phyloP scores from a whole-genome alignment of 2,329 filamentous ascomycete species.

The Arachnomyces sp. region DNA sequence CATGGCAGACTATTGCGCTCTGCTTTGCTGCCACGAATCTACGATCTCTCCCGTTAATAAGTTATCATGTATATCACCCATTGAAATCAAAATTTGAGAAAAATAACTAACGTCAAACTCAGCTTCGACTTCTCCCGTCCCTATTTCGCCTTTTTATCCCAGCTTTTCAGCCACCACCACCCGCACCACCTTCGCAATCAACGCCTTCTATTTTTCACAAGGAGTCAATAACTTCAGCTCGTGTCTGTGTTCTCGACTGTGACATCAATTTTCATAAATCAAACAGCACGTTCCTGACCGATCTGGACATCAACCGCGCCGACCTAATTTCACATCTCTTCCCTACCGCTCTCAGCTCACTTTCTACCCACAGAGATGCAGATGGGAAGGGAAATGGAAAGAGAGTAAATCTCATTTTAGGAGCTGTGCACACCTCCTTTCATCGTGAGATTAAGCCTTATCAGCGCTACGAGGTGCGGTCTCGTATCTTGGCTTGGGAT shows the following conservation, averaged over 20 bases:
- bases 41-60: too few species aligned
- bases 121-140: too few species aligned
- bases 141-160: too few species aligned
- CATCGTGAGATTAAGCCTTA: slow-evolving; percentile 59
- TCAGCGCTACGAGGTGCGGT: slow-evolving; percentile 62
- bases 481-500: slow-evolving; percentile 61
- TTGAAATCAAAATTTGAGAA: too few species aligned
- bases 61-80: too few species aligned
- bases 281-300: slow-evolving; percentile 15
- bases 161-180: too few species aligned
- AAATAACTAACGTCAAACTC: too few species aligned
- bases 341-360: not conserved
- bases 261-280: slow-evolving; percentile 18
- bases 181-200: too few species aligned
- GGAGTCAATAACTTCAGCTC: too few species aligned
- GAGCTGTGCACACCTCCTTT: slow-evolving; percentile 61
- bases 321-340: slow-evolving; percentile 9
- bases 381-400: slow-evolving; percentile 1
- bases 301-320: slow-evolving; percentile 14
- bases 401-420: slow-evolving; percentile 53
- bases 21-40: too few species aligned
- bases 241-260: slow-evolving; percentile 6
- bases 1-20: too few species aligned
- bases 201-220: too few species aligned
- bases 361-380: slow-evolving; percentile 2